Conservation (phyloP, 805 yeast species). For the Kuraishia piskuri region DNA sequence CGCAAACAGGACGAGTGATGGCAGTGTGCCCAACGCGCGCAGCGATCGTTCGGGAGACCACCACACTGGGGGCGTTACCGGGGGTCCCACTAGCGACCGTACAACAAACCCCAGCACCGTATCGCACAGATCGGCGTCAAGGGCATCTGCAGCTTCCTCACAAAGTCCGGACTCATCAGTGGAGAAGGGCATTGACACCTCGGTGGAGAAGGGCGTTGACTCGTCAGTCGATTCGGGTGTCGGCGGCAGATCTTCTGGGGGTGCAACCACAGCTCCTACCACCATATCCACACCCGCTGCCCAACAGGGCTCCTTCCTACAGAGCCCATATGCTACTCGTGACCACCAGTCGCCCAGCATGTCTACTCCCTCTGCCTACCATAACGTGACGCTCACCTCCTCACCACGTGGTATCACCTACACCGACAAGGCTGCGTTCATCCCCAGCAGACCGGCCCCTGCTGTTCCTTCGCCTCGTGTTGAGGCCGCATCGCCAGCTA, state of each 20-base stretch:
- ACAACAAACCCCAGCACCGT: background rate
- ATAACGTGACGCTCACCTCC: background rate
- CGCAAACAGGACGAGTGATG: background rate
- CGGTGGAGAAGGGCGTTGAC: background rate
- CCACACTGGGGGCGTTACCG: background rate
- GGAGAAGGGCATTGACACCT: background rate
- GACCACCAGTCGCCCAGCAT: background rate
- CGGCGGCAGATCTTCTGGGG: too few relatives aligned
- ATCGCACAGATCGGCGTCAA: background rate
- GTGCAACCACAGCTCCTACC: background rate
- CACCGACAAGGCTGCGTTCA: constrained; percentile 22
- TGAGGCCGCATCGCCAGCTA: background rate
- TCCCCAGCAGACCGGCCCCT: constrained; percentile 65
- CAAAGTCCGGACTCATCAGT: background rate
- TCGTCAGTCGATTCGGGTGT: too few relatives aligned
- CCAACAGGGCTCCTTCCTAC: background rate
- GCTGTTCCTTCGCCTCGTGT: constrained; percentile 32
- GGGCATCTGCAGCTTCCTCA: background rate
- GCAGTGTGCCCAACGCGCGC: too few relatives aligned
- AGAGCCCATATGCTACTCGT: background rate
- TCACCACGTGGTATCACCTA: background rate
- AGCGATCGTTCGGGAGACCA: too few relatives aligned
- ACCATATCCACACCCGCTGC: background rate
- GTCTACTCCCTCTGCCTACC: background rate
- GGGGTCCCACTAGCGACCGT: background rate